Base-by-base conservation (phyloP, 2,329 filamentous ascomycete genomes). In the Stromatinia cepivora region DNA sequence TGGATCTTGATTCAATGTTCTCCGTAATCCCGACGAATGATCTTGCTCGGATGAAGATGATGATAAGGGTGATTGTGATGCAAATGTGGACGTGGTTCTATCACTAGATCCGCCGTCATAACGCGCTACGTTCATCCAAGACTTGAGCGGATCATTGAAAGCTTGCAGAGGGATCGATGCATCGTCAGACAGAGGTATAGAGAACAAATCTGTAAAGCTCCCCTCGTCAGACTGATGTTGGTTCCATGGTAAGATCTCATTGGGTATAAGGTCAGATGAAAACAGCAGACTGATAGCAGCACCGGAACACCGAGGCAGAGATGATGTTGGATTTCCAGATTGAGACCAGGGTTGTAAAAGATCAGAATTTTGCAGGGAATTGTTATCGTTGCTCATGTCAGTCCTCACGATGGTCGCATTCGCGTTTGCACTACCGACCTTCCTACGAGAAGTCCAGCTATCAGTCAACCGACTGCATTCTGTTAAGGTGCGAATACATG, bases 401-500 rank as follows among this genome's bases (percentile, higher is more conserved):
- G 13, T 28, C 15, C 48, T 28, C 1, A 34, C 8, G 3, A 57
- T 46, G 10, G 39, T 36, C 36, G n/a, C 25, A 57, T 56, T 48
- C 28, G 42, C 10, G 22, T 56, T 46, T 5, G 9, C 25, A n/a
- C 13, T 25, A 4, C 22, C 28, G 10, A 9, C 13, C 15, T 46
- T 48, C 20, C 2, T 34, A 36, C 64, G 64, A 10, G 4, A 36
- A 36, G 25, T 46, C 64, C 53, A 28, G 39, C 17, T 15, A 25
- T 57, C 39, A 66, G 22, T 36, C 15, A 34, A 22, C n/a, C 64
- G 53, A 20, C 64, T 80, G 70, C 82, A 83, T 28, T 72, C 73
- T 17, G 81, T 77, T 6, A 77, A 78, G 65, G 79, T 77, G 70
- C 81, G 82, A 5, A 73, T 71, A 52, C 82, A 83, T 5, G 81